Evolutionary conservation across 1,284 basidiomycete species (phyloP).

Genomic region (Schizophyllum amplum): DNA sequence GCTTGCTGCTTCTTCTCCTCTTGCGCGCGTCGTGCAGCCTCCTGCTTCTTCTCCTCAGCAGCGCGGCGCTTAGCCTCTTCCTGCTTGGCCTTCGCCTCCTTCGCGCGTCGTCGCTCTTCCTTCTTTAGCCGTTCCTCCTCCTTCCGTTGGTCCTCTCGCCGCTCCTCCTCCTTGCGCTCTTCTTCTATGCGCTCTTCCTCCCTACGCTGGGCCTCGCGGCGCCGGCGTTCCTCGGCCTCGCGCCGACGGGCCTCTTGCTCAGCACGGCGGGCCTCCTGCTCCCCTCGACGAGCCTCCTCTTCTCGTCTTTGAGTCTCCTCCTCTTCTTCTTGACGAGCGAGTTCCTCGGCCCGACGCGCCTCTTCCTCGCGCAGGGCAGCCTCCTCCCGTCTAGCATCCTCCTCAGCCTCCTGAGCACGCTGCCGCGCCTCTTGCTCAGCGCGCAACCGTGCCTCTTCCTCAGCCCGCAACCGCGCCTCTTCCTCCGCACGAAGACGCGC

Average conservation of each 20-base stretch:
- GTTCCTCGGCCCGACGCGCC: not conserved
- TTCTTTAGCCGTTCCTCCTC: not conserved
- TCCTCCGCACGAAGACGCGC: not conserved
- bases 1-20: conserved; percentile 2
- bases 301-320: not conserved
- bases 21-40: not conserved
- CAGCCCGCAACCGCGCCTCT: not conserved
- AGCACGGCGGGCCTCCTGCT: not conserved
- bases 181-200: not conserved
- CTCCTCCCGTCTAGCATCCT: not conserved
- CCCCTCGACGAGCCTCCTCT: not conserved
- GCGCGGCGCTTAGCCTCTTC: conserved; percentile 9
- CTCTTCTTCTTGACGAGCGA: not conserved
- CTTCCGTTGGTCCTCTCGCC: conserved; percentile 2
- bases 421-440: not conserved
- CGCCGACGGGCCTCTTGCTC: not conserved
- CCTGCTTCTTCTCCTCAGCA: conserved; percentile 5
- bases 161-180: conserved; percentile 12
- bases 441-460: not conserved
- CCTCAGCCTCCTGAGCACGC: not conserved
- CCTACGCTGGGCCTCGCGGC: not conserved
- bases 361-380: not conserved
- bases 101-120: not conserved
- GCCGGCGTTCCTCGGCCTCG: not conserved
- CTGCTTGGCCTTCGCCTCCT: conserved; percentile 8